Percentiles rank a stretch among this genome's conserved stretches.
These are phyloP conservation scores for Paxillus ammoniavirescens DNA, from an alignment of 768 basidiomycete species.

Conservation along the genomic window DNA sequence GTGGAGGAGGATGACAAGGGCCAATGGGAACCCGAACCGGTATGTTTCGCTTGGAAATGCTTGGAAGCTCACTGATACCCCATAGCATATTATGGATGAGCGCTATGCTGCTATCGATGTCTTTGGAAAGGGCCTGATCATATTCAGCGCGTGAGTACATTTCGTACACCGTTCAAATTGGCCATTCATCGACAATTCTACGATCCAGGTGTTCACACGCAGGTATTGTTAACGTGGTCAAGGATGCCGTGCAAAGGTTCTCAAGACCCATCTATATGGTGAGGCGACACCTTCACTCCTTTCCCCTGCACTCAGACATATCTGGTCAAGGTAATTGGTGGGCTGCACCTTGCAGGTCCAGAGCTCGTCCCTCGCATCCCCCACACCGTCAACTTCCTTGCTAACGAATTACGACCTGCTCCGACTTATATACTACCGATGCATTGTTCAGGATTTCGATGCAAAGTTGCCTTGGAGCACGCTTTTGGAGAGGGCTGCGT, in stretches of 20 bases:
- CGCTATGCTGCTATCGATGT: conserved; percentile 77
- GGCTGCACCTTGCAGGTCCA: conserved; percentile 77
- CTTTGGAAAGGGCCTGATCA: conserved; percentile 74
- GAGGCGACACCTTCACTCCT: background rate
- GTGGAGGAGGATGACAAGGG: conserved; percentile 28
- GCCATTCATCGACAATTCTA: background rate
- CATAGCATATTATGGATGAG: conserved; percentile 79
- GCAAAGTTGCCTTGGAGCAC: conserved; percentile 65
- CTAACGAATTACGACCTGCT: conserved; percentile 53
- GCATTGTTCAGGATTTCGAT: conserved; percentile 83
- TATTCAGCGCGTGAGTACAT: conserved; percentile 75
- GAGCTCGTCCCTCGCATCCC: conserved; percentile 62
- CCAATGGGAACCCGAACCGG: conserved; percentile 58
- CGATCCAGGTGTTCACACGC: conserved; percentile 64
- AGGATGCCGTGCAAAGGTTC: conserved; percentile 62
- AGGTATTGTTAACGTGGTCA: conserved; percentile 81
- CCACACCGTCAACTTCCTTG: conserved; percentile 70
- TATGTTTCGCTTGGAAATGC: conserved; percentile 24
- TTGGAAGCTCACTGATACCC: background rate
- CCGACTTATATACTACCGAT: conserved; percentile 77
- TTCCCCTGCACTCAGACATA: background rate
- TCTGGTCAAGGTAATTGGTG: conserved; percentile 64
- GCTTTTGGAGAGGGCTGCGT: conserved; percentile 76
- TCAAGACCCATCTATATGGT: conserved; percentile 77
- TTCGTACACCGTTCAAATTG: background rate